Base-by-base conservation (phyloP, 2,329 filamentous ascomycete genomes). In the Escovopsis sp. region DNA sequence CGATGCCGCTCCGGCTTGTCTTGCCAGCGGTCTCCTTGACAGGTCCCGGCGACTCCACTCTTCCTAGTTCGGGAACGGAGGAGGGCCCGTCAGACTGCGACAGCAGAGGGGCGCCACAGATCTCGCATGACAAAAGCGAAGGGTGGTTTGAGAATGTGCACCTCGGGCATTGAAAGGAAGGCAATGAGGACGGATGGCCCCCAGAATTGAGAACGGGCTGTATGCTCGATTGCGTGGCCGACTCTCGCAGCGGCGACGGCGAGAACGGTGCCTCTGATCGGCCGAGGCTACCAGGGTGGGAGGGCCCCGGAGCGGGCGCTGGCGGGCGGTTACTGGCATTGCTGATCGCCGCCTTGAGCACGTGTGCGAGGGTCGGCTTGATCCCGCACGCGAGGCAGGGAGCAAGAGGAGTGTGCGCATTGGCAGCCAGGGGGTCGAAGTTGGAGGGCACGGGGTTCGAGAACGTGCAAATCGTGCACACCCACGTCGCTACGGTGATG, bases 61-160 rank as follows among this genome's bases (percentile, higher is more conserved):
- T 72, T 1, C 44, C 19, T 52, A 53, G 37, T 30, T 57, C 32
- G 52, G 58, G 18, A 66, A 65, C 28, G 61, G 45, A 65, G 39
- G 36, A 60, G 53, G 52, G 65, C 47, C 50, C 47, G 15, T 50
- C 32, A 10, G 51, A 41, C 48, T 68, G 70, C 12, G 76, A 75
- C 40, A 77, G 63, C 4, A 95, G 66, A 7, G 85, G 73, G 0
- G 81, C 85, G 11, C 85, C 85, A 54, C 91, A 98, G 41, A 98
- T 87, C 61, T 98, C 91, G 55, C 91, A 98, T 5, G 80, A 76
- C 11, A 78, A 64, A 11, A 98, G 65, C 3, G 85, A 94, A 1
- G 87, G 85, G 56, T 96, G 86, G 52, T 98, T 98, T 34, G 82
- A 71, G 55, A 96, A 96, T 1, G 91, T 98, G 57, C 91, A 98